Evolutionary conservation across 306 rosid genomes (phyloP).

Genomic region (Pterocarpus santalinus): DNA sequence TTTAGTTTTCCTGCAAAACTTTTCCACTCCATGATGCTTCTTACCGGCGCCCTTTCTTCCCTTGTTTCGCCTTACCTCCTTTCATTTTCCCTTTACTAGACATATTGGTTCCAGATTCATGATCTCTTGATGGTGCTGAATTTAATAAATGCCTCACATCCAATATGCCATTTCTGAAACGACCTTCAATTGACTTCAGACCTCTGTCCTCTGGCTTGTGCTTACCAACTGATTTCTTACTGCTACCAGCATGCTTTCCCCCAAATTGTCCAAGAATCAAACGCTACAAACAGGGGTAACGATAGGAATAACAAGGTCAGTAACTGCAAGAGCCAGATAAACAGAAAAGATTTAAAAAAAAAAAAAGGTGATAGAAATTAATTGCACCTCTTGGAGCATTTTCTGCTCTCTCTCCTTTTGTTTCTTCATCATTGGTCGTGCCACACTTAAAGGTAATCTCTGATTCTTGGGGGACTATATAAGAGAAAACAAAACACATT

Average conservation of each 20-base stretch:
- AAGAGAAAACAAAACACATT: slow-evolving; percentile 20
- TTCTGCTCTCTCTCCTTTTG: slow-evolving; percentile 79
- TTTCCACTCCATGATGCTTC: slow-evolving; percentile 33
- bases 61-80: slow-evolving; percentile 53
- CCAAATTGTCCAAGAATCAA: slow-evolving; percentile 66
- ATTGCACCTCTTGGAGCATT: slow-evolving; percentile 70
- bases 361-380: neutral
- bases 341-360: neutral
- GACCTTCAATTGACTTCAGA: slow-evolving; percentile 69
- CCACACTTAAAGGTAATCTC: slow-evolving; percentile 75
- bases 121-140: slow-evolving; percentile 53
- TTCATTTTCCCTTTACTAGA: slow-evolving; percentile 46
- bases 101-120: slow-evolving; percentile 10
- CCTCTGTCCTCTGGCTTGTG: slow-evolving; percentile 67
- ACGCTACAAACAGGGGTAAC: slow-evolving; percentile 47
- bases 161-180: slow-evolving; percentile 78
- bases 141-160: slow-evolving; percentile 75
- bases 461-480: slow-evolving; percentile 71
- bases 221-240: slow-evolving; percentile 56
- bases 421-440: slow-evolving; percentile 78
- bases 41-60: slow-evolving; percentile 58
- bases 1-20: neutral
- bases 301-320: neutral
- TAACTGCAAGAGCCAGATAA: neutral
- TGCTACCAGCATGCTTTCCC: slow-evolving; percentile 53